Evolutionary conservation across 106 monocot genomes (phyloP), one percentile per base, ranked within the genome.

Genomic region (Phalaenopsis equestris): DNA sequence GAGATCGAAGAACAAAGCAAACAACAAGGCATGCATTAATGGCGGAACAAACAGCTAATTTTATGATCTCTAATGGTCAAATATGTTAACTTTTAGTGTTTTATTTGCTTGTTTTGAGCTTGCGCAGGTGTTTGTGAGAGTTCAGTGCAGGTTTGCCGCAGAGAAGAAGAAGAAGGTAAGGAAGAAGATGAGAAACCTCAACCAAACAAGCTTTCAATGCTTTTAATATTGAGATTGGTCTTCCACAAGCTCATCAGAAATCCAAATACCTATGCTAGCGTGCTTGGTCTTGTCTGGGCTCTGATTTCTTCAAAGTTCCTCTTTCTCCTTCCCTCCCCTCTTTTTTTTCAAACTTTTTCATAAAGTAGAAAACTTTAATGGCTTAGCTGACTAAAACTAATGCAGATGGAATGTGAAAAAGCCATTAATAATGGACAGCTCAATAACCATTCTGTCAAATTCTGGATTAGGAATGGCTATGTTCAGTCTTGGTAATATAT

Each of bases 391-490:
- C 41, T 41, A 38, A 67, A 3, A 52, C 52, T 67, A 43, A 78
- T 83, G 78, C 80, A 89, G 89, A 84, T 90, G 79, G 79, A 36
- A 79, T 73, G 77, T 90, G 17, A 75, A 82, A 78, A 90, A 84
- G 80, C 89, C 89, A 18, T 15, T 78, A 15, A 82, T 90, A 1
- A 55, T 90, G 55, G 82, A 82, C 46, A 84, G 82, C 23, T 90
- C 89, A 2, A 82, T 90, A 5, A 78, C 79, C 0, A 80, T 89
- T 55, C 56, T 90, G 17, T 90, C 89, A 55, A 80, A 90, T 78
- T 81, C 86, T 10, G 89, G 86, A 5, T 56, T 87, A 16, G 89
- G 89, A 42, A 82, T 90, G 89, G 89, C 89, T 23, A 90, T 90
- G 86, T 90, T 90, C 76, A 90, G 89, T 79, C 75, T 90, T 24